A percentile compares a stretch with the other conserved stretches of the same genome.
phyloP scores from a whole-genome alignment of 2,329 filamentous ascomycete genomes.

The Ilyonectria destructans region DNA sequence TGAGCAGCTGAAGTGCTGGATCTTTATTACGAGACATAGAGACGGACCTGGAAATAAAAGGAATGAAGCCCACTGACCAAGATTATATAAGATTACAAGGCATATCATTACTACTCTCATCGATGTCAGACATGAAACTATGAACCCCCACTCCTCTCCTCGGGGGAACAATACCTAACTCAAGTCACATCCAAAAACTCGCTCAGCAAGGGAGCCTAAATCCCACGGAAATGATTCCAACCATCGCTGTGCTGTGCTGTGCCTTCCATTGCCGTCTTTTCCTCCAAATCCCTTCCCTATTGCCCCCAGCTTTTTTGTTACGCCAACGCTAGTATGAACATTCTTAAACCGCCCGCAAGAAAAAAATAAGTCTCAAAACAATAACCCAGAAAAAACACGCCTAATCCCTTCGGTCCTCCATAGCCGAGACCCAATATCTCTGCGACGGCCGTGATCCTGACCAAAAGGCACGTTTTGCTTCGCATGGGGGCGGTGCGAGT shows the following conservation, averaged over 20 bases:
- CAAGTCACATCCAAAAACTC: neutral
- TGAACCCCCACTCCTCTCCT: conserved; percentile 11
- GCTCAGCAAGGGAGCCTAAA: conserved; percentile 8
- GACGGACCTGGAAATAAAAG: neutral
- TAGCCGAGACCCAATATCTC: conserved; percentile 31
- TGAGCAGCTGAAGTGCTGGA: conserved; percentile 10
- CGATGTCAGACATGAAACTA: conserved; percentile 28
- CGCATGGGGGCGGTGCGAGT: conserved; percentile 27
- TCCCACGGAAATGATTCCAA: conserved; percentile 8
- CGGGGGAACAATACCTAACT: conserved; percentile 6
- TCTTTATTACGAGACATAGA: conserved; percentile 12
- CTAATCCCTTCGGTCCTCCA: conserved; percentile 37
- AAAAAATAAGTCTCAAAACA: conserved; percentile 30
- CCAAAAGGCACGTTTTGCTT: conserved; percentile 23
- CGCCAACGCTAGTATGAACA: conserved; percentile 52
- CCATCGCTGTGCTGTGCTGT: conserved; percentile 30
- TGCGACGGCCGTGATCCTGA: conserved; percentile 33
- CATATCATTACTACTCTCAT: conserved; percentile 45
- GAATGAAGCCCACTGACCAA: conserved; percentile 7
- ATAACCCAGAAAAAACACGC: conserved; percentile 37
- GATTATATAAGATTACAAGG: conserved; percentile 28
- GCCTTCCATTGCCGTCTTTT: conserved; percentile 29
- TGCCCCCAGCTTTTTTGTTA: conserved; percentile 47
- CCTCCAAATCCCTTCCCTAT: conserved; percentile 28
- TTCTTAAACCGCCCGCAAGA: conserved; percentile 41